Percentiles rank a stretch among this genome's conserved stretches.
phyloP scores from a whole-genome alignment of 495 filamentous ascomycete genomes.

The Penicillium longicatenatum region DNA sequence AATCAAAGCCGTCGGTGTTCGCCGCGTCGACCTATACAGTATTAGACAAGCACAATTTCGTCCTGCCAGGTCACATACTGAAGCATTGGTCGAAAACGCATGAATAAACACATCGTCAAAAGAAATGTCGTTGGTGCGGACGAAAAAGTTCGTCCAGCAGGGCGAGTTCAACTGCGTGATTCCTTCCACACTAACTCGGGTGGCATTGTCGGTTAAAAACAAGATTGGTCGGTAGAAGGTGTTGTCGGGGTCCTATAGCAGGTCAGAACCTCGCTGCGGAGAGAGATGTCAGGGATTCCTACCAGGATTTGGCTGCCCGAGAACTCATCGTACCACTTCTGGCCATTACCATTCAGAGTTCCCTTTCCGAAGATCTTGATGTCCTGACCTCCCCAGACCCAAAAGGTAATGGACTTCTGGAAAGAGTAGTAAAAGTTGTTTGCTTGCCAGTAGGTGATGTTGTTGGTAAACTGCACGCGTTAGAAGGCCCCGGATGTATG shows the following conservation, averaged over 20 bases:
- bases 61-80: constrained; percentile 20
- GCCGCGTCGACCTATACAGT: constrained; percentile 44
- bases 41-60: neutral
- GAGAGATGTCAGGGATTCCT: constrained; percentile 2
- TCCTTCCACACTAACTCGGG: constrained; percentile 53
- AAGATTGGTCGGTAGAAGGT: constrained; percentile 56
- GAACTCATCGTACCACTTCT: constrained; percentile 52
- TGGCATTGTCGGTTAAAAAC: constrained; percentile 59
- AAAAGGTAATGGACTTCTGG: constrained; percentile 63
- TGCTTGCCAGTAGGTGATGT: constrained; percentile 59
- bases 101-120: constrained; percentile 56
- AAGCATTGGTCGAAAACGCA: constrained; percentile 53
- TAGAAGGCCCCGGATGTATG: neutral
- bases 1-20: constrained; percentile 63
- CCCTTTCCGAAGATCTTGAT: constrained; percentile 58
- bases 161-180: constrained; percentile 60
- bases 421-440: constrained; percentile 58
- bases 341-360: constrained; percentile 57
- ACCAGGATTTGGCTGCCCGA: constrained; percentile 49
- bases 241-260: constrained; percentile 48
- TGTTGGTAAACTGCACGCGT: constrained; percentile 52
- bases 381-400: constrained; percentile 59
- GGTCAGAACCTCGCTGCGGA: neutral
- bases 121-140: constrained; percentile 52
- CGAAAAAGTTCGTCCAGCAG: constrained; percentile 62